Base-by-base conservation (phyloP, 2,329 filamentous ascomycete genomes). In the Thermochaetoides dissita region DNA sequence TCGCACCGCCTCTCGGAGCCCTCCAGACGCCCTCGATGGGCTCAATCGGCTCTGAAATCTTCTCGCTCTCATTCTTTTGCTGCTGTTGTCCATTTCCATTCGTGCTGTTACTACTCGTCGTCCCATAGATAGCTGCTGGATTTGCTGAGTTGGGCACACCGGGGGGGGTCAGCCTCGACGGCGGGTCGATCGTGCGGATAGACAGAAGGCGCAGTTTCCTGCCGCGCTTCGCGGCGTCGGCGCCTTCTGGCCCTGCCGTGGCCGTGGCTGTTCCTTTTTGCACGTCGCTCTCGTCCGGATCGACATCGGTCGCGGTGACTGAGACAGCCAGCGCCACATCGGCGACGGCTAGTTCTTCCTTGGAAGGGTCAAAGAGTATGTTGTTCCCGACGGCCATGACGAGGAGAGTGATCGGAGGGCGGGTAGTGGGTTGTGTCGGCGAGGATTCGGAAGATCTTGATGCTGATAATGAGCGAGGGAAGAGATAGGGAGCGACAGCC, bases 331-430 rank as follows among this genome's bases (percentile, higher is more conserved):
- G 68, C 3, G 91, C 84, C 9, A 81, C 78, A 55, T 96, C 89
- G 1, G 91, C 91, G 4, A 96, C 89, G 2, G 87, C 84, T 10
- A 98, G 78, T 61, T 98, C 91, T 59, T 95, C 88, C 51, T 81
- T 79, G 40, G 77, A 81, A 0, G 91, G 89, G 59, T 98, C 91
- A 64, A 96, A 95, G 50, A 98, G 82, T 62, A 94, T 80, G 59
- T 91, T 96, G 45, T 81, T 71, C 44, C 82, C 84, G 0, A 94
- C 81, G 3, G 83, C 77, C 60, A 94, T 82, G 43, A 96, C 86
- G 8, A 98, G 79, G 12, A 98, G 72, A 3, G 89, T 95, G 43
- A 98, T 75, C 0, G 91, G 87, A 5, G 91, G 91, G 38, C 80
- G 74, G 8, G 66, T 58, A 0, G 57, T 11, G 36, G 30, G 34